These are phyloP conservation scores for Eimeria sp. DNA, from an alignment of 169 alveolate species.

Conservation along the genomic window DNA sequence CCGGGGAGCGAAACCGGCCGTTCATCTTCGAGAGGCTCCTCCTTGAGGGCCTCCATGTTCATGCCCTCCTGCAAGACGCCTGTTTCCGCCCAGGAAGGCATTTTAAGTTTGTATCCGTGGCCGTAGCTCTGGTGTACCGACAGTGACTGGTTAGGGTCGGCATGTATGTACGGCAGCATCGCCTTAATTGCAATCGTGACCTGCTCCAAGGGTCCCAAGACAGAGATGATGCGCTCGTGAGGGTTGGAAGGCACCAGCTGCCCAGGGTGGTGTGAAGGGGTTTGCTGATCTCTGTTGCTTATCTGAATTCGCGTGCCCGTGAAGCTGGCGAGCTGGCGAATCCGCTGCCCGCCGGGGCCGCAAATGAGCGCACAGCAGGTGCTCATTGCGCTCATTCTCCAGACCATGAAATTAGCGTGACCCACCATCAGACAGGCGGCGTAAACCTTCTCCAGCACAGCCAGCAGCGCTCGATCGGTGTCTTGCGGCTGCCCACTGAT, in stretches of 20 bases:
- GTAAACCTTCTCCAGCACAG: constrained; percentile 76
- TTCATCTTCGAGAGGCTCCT: constrained; percentile 54
- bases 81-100: constrained; percentile 76
- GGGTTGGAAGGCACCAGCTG: constrained; percentile 71
- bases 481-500: constrained; percentile 65
- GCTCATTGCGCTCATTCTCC: constrained; percentile 80
- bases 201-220: constrained; percentile 57
- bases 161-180: constrained; percentile 80
- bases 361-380: constrained; percentile 69
- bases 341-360: constrained; percentile 78
- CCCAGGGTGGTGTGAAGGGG: constrained; percentile 58
- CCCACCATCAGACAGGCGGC: constrained; percentile 81
- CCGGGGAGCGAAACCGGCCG: constrained; percentile 69
- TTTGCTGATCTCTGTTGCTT: constrained; percentile 64
- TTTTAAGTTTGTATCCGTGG: constrained; percentile 47
- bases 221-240: constrained; percentile 47
- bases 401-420: constrained; percentile 63
- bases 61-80: constrained; percentile 76
- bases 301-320: constrained; percentile 76
- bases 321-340: constrained; percentile 58
- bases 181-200: constrained; percentile 61
- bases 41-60: constrained; percentile 73
- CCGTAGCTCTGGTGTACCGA: constrained; percentile 79
- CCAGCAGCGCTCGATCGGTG: constrained; percentile 66
- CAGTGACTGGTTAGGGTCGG: constrained; percentile 72